Conservation (phyloP, 108 stramenopile species). For the Fragilariopsis cylindrus region DNA sequence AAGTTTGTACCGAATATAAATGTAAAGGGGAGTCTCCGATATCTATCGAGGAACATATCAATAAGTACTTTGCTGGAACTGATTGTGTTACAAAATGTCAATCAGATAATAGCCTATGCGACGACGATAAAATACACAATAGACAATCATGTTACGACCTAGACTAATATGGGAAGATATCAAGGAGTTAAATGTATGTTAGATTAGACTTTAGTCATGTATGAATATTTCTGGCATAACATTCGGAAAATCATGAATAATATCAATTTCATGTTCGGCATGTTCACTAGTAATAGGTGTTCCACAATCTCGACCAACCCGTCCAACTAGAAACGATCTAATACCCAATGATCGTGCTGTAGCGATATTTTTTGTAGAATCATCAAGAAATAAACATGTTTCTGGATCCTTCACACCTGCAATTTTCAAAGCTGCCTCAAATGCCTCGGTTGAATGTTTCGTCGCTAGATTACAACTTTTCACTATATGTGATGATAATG, state of each 20-base stretch:
- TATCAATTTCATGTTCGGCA: slow-evolving; percentile 59
- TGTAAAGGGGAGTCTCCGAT: too few relatives aligned
- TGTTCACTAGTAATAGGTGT: slow-evolving; percentile 43
- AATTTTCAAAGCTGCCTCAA: slow-evolving; percentile 59
- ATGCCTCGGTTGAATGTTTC: slow-evolving; percentile 56
- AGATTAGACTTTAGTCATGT: neutral
- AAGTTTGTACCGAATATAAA: too few relatives aligned
- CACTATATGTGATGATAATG: neutral
- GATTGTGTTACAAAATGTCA: too few relatives aligned
- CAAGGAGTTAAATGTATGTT: neutral
- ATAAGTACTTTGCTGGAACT: too few relatives aligned
- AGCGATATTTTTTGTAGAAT: slow-evolving; percentile 49
- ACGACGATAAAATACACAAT: too few relatives aligned
- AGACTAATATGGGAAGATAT: neutral
- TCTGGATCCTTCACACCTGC: slow-evolving; percentile 48
- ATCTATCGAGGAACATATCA: too few relatives aligned
- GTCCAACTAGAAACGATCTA: slow-evolving; percentile 59
- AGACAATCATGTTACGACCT: too few relatives aligned
- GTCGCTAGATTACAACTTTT: slow-evolving; percentile 62
- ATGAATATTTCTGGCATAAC: slow-evolving; percentile 56
- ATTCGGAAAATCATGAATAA: slow-evolving; percentile 51
- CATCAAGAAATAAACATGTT: slow-evolving; percentile 65
- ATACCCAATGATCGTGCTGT: slow-evolving; percentile 58
- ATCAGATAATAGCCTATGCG: too few relatives aligned
- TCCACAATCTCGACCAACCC: slow-evolving; percentile 52